These are phyloP conservation scores for Pilobolus umbonatus DNA, from an alignment of 192 early-diverging fungal species.

Conservation along the genomic window DNA sequence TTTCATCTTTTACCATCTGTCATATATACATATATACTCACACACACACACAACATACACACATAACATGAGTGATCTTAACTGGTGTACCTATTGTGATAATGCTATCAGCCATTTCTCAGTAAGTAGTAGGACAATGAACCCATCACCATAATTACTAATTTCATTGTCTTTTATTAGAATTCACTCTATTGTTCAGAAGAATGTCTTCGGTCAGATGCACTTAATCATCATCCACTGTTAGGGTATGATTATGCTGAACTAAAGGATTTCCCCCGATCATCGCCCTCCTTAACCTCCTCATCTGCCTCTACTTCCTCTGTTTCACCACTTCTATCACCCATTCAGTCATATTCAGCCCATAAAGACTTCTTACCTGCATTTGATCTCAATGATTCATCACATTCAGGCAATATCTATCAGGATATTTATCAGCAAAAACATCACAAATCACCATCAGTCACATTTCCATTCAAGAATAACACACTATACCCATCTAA, in stretches of 20 bases:
- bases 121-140: constrained; percentile 8
- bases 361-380: background rate
- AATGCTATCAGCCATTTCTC: constrained; percentile 18
- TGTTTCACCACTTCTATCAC: constrained; percentile 6
- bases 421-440: constrained; percentile 3
- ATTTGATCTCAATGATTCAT: constrained; percentile 9
- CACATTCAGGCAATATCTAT: background rate
- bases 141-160: background rate
- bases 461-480: too few species aligned
- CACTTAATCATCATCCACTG: constrained; percentile 23
- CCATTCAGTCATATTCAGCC: constrained; percentile 16
- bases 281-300: constrained; percentile 15
- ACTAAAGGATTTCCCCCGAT: constrained; percentile 26
- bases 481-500: background rate
- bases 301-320: constrained; percentile 5
- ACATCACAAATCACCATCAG: background rate
- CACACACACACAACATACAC: too few species aligned
- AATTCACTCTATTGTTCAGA: constrained; percentile 32
- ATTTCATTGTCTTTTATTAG: constrained; percentile 1
- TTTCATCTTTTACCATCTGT: too few species aligned
- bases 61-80: constrained; percentile 16
- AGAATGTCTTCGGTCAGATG: constrained; percentile 26
- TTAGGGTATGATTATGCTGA: constrained; percentile 25
- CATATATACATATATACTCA: too few species aligned
- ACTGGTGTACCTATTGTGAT: constrained; percentile 28